Conservation (phyloP, 305 asterid genomes). For the Plantago lanceolata region DNA sequence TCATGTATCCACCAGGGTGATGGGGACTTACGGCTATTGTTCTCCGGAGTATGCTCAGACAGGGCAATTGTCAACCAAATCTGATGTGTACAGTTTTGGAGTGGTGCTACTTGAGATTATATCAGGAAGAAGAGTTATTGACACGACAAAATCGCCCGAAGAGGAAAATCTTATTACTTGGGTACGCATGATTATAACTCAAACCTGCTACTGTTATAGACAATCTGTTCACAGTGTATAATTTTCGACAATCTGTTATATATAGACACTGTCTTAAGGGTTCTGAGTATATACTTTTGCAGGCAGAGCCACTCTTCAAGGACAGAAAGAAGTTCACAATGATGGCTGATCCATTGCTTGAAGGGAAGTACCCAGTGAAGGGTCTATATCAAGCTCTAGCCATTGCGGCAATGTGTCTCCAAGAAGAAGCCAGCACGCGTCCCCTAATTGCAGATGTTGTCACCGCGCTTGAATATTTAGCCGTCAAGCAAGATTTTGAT, state of each 20-base stretch:
- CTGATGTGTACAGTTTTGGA: slow-evolving; percentile 58
- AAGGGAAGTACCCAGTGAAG: slow-evolving; percentile 46
- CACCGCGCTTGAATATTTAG: slow-evolving; percentile 50
- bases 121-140: slow-evolving; percentile 56
- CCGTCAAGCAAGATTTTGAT: slow-evolving; percentile 15
- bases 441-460: slow-evolving; percentile 56
- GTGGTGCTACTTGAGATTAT: slow-evolving; percentile 55
- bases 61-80: slow-evolving; percentile 46
- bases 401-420: slow-evolving; percentile 54
- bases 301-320: slow-evolving; percentile 57
- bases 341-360: slow-evolving; percentile 53
- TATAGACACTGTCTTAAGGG: background rate
- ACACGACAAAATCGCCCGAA: slow-evolving; percentile 38
- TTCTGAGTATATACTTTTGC: slow-evolving; percentile 20
- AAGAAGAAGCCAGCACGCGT: slow-evolving; percentile 50
- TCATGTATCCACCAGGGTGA: slow-evolving; percentile 49
- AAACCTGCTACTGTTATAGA: background rate
- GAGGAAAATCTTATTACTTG: slow-evolving; percentile 51
- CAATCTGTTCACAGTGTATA: too few relatives aligned
- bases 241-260: background rate
- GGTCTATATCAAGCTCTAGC: slow-evolving; percentile 52
- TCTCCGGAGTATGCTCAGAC: slow-evolving; percentile 59
- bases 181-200: slow-evolving; percentile 35
- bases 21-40: slow-evolving; percentile 60
- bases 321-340: slow-evolving; percentile 35